phyloP scores from a whole-genome alignment of 2,329 filamentous ascomycete species.

The Rhexocercosporidium sp. region DNA sequence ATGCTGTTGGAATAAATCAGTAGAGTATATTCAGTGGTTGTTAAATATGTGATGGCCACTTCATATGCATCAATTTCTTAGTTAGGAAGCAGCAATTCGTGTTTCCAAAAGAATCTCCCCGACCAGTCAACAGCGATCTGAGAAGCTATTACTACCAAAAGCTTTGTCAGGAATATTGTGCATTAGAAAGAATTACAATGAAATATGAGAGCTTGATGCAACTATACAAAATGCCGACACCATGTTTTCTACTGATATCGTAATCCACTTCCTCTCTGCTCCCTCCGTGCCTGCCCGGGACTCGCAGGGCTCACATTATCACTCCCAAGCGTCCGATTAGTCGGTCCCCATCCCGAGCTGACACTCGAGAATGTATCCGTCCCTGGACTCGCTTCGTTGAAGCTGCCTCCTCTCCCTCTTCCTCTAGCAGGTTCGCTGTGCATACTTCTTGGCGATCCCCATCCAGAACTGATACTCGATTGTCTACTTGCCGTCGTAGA shows the following conservation, averaged over 20 bases:
- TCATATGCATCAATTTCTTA: too few relatives aligned
- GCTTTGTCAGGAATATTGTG: too few relatives aligned
- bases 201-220: neutral
- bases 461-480: conserved; percentile 3
- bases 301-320: conserved; percentile 7
- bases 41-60: too few relatives aligned
- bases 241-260: neutral
- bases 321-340: neutral
- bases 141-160: too few relatives aligned
- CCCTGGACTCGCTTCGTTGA: neutral
- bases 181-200: neutral
- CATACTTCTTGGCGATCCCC: conserved; percentile 5
- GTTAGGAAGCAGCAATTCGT: too few relatives aligned
- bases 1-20: too few relatives aligned
- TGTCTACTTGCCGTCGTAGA: neutral
- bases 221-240: too few relatives aligned
- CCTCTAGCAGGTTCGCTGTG: neutral
- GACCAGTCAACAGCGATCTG: too few relatives aligned
- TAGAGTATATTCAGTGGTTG: too few relatives aligned
- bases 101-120: too few relatives aligned
- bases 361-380: conserved; percentile 10
- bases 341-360: conserved; percentile 5
- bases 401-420: neutral
- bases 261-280: neutral
- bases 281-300: neutral